Evolutionary conservation across 352 stramenopile genomes (phyloP), one percentile per base, ranked within the genome.

Genomic region (Pythium insidiosum): DNA sequence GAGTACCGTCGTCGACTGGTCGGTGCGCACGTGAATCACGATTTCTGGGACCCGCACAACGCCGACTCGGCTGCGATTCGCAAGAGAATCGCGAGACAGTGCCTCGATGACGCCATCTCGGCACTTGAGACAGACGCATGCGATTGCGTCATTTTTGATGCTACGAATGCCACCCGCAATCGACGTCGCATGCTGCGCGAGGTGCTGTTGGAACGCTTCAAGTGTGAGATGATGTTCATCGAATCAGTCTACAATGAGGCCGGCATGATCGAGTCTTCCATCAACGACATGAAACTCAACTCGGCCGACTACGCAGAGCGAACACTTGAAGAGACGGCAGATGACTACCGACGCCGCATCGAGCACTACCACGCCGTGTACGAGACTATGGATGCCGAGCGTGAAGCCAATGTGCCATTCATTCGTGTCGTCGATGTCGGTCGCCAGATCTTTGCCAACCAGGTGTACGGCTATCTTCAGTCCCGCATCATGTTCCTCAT

Each of bases 401-500:
- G 59, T 11, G 28, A 33, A 33, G 79, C 88, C 31, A 58, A 70
- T 22, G 61, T 71, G 9, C 64, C 75, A 39, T 91, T 88, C 47
- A 88, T 91, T 44, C 84, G 88, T 51, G 63, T 91, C 38, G 85
- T 86, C 21, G 79, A 91, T 30, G 76, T 89, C 1, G 76, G 76
- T 2, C 73, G 74, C 20, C 74, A 92, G 58, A 77, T 92, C 45
- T 88, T 88, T 39, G 84, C 68, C 53, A 89, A 89, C 58, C 74
- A 88, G 52, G 73, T 92, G 53, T 84, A 89, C 48, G 79, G 79
- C 26, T 89, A 92, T 58, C 54, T 91, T 34, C 75, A 88, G 69
- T 88, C 75, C 44, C 74, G 76, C 15, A 91, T 98, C 50, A 93
- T 97, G 58, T 95, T 97, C 54, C 90, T 98, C 58, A 87, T 98